A percentile compares a stretch with the other conserved stretches of the same genome.
phyloP scores from a whole-genome alignment of 495 filamentous ascomycete species.

The Lepraria neglecta region DNA sequence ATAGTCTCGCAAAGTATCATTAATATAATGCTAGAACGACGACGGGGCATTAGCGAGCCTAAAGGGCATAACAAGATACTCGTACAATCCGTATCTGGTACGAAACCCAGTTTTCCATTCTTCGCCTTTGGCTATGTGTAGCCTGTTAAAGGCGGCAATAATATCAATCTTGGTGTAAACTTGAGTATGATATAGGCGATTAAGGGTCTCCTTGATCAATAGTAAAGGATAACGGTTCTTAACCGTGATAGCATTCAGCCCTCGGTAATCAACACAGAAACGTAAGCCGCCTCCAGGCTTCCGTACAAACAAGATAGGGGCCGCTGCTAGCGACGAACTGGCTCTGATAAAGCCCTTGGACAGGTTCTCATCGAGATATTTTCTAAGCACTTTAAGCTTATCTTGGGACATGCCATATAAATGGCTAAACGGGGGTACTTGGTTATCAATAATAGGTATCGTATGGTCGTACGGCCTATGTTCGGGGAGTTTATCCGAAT shows the following conservation, averaged over 20 bases:
- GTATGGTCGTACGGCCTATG: background rate
- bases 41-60: constrained; percentile 24
- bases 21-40: constrained; percentile 32
- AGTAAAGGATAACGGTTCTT: constrained; percentile 41
- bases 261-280: constrained; percentile 36
- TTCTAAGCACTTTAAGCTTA: no score
- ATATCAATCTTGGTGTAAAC: no score
- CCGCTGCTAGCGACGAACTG: no score
- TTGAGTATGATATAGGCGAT: no score
- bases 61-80: constrained; percentile 33
- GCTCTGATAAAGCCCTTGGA: no score
- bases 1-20: constrained; percentile 22
- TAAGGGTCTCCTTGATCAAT: no score
- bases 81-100: constrained; percentile 29
- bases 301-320: no score
- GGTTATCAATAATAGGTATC: background rate
- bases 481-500: background rate
- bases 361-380: no score
- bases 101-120: no score
- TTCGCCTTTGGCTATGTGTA: no score
- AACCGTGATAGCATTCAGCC: constrained; percentile 38
- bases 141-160: constrained; percentile 37
- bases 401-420: no score
- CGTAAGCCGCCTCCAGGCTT: background rate
- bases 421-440: no score